Percentiles rank a stretch among this genome's conserved stretches.
phyloP scores from a whole-genome alignment of 441 rosid species.

The Croton setiger region DNA sequence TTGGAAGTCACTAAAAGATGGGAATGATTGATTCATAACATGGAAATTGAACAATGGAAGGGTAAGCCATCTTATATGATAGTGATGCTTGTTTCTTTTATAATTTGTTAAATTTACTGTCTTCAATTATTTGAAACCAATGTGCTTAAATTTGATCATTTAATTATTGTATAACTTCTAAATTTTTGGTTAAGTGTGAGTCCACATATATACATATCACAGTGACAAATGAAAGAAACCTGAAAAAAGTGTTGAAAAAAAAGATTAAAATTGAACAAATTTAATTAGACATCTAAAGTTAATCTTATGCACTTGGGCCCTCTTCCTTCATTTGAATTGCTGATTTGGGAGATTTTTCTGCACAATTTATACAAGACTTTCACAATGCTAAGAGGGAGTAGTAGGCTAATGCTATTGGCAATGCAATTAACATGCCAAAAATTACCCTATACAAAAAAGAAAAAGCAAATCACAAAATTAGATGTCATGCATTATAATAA shows the following conservation, averaged over 20 bases:
- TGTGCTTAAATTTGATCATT: not conserved
- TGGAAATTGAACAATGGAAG: not conserved
- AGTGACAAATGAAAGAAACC: not conserved
- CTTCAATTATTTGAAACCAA: not conserved
- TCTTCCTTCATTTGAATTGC: conserved; percentile 6
- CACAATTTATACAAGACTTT: conserved; percentile 11
- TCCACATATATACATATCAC: not conserved
- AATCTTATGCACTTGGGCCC: conserved; percentile 3
- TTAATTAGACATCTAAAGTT: conserved; percentile 11
- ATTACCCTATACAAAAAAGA: conserved; percentile 54
- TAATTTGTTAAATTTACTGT: not conserved
- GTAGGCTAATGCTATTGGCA: conserved; percentile 75
- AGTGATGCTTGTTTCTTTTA: not conserved
- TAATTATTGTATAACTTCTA: not conserved
- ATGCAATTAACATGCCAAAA: conserved; percentile 69
- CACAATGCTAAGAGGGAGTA: conserved; percentile 65
- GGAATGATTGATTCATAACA: not conserved
- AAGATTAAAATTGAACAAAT: conserved; percentile 10
- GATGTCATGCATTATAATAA: not conserved
- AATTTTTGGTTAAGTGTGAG: not conserved
- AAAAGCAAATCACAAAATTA: not conserved
- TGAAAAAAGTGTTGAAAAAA: not conserved
- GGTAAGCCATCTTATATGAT: not conserved
- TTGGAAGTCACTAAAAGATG: not conserved
- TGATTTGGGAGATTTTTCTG: conserved; percentile 9